These are phyloP conservation scores for Hymenoscyphus repandus DNA, from an alignment of 2,329 filamentous ascomycete genomes.

Conservation along the genomic window DNA sequence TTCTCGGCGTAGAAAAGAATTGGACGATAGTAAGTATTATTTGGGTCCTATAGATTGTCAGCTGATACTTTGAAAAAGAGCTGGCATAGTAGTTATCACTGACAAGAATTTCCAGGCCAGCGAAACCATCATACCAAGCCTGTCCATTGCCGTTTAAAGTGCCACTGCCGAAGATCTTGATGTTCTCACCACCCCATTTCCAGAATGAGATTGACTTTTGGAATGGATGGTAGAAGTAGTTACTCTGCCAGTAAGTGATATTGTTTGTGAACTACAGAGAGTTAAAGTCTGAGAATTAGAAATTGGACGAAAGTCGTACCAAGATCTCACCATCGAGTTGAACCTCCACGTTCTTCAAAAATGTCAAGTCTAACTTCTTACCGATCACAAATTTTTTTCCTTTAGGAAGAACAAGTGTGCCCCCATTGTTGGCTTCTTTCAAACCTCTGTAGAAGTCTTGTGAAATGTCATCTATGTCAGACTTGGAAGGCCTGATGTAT, in stretches of 20 bases:
- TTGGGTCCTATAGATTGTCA: constrained; percentile 35
- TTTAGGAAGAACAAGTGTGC: constrained; percentile 52
- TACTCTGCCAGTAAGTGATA: constrained; percentile 59
- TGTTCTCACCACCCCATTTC: constrained; percentile 57
- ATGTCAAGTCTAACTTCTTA: constrained; percentile 56
- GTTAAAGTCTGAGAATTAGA: no score
- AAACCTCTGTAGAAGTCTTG: constrained; percentile 49
- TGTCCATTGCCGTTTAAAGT: constrained; percentile 25
- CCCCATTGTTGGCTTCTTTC: constrained; percentile 52
- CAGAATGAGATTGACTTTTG: constrained; percentile 56
- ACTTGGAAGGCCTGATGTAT: constrained; percentile 46
- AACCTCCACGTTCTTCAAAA: constrained; percentile 55
- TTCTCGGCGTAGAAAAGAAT: constrained; percentile 59
- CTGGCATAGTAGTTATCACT: not conserved
- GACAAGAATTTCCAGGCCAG: constrained; percentile 40
- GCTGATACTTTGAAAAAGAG: not conserved
- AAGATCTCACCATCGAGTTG: constrained; percentile 53
- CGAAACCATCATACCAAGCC: constrained; percentile 22
- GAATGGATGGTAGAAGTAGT: constrained; percentile 45
- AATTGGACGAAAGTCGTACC: no score
- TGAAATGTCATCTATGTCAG: constrained; percentile 52
- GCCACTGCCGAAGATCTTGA: constrained; percentile 54
- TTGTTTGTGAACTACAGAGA: constrained; percentile 64
- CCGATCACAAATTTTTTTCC: constrained; percentile 36
- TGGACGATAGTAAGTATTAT: constrained; percentile 52